Conservation (phyloP, 202 grass and related monocot species). For the Schoenoplectus tabernaemontani region DNA sequence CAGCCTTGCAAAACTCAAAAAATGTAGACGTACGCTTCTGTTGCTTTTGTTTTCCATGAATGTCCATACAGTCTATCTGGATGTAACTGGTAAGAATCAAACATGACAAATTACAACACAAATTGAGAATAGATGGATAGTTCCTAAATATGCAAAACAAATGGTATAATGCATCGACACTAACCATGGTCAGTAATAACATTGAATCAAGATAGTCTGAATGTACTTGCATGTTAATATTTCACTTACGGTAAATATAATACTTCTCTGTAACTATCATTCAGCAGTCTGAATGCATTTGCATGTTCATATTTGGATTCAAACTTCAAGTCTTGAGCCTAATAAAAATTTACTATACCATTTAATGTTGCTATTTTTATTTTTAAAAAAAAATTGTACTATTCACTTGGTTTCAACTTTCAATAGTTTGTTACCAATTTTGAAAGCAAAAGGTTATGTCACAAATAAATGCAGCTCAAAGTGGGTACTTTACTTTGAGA, state of each 20-base stretch:
- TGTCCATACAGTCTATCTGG: slow-evolving; percentile 72
- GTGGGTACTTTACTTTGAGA: background rate
- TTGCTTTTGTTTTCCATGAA: slow-evolving; percentile 95
- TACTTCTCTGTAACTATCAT: background rate
- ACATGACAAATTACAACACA: background rate
- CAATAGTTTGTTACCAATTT: no score
- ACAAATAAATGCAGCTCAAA: slow-evolving; percentile 16
- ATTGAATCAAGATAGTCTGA: background rate
- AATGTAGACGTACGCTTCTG: slow-evolving; percentile 89
- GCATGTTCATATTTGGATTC: background rate
- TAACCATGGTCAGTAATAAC: background rate
- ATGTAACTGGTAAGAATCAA: slow-evolving; percentile 33
- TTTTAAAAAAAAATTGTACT: no score
- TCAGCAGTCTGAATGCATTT: background rate
- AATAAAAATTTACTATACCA: no score
- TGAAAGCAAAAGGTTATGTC: background rate
- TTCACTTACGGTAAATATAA: background rate
- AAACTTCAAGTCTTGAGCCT: background rate
- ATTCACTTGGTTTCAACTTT: no score
- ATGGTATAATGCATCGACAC: background rate
- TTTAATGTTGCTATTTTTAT: no score
- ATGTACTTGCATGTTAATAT: background rate
- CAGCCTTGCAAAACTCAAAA: slow-evolving; percentile 84
- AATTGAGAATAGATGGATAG: background rate
- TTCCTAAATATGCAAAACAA: background rate